Conservation (phyloP, 257 asterid species). For the Solanum rostratum region DNA sequence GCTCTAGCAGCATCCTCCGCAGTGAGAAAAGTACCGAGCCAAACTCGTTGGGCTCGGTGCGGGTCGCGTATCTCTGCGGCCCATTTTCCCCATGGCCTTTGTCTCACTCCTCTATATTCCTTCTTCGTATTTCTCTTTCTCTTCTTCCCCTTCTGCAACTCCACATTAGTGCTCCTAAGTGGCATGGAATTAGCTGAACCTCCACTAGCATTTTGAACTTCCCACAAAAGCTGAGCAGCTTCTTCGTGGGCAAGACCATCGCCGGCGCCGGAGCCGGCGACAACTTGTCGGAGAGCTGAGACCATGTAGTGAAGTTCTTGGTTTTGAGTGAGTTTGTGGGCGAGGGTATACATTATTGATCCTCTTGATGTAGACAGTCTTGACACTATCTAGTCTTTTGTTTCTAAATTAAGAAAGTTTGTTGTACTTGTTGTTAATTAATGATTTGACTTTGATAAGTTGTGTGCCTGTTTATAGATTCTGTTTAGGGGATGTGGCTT, state of each 20-base stretch:
- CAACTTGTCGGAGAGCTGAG: slow-evolving; percentile 8
- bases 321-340: background rate
- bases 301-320: slow-evolving; percentile 5
- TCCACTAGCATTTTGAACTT: background rate
- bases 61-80: slow-evolving; percentile 20
- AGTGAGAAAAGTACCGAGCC: slow-evolving; percentile 14
- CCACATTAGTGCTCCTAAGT: background rate
- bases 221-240: background rate
- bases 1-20: slow-evolving; percentile 20
- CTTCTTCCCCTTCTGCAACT: background rate
- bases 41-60: background rate
- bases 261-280: slow-evolving; percentile 4
- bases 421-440: background rate
- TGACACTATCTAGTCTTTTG: background rate
- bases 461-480: background rate
- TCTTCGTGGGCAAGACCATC: background rate
- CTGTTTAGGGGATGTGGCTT: background rate
- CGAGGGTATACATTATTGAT: background rate
- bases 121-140: background rate
- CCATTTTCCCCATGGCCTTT: slow-evolving; percentile 12
- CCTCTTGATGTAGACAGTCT: background rate
- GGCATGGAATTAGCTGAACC: background rate
- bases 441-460: background rate
- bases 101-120: slow-evolving; percentile 8
- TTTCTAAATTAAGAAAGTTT: background rate